Evolutionary conservation across 2,329 filamentous ascomycete genomes (phyloP), one percentile per base, ranked within the genome.

Genomic region (Capronia epimyces): DNA sequence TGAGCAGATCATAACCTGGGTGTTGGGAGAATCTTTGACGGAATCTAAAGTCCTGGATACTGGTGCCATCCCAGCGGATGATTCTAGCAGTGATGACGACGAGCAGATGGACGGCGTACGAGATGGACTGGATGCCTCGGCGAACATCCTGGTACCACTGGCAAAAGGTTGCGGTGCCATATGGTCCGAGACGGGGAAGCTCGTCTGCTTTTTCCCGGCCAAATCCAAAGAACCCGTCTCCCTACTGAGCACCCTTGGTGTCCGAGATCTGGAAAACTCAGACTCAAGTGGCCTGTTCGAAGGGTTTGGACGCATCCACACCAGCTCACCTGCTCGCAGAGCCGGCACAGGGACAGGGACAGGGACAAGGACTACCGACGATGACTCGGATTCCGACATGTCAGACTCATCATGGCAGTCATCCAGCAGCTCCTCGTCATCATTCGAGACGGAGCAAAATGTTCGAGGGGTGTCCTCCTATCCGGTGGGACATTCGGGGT

Each of bases 31-130:
- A 57, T 83, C 86, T 57, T 67, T 82, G 6, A 80, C 80, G 47
- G 67, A 68, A 47, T 61, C 71, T 58, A 66, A 70, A 54, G 58
- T 73, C 46, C 71, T 75, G 55, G 68, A 70, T 39, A 66, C 71
- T 12, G 57, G 69, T 49, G 65, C 71, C 43, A 49, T 74, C 31
- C 72, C 68, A 24, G 86, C 87, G 50, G 88, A 93, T 58, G 91
- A 87, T 59, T 96, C 89, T 2, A 94, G 87, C 61, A 85, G 89
- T 56, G 85, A 88, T 53, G 87, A 90, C 58, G 87, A 90, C 50
- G 69, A 71, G 51, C 62, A 64, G 37, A 31, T 60, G 22, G 56
- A 57, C 3, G 49, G 62, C 57, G 45, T 59, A 47, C 43, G 55
- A 60, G 27, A 66, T 20, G 49, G 52, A 21, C 39, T 60, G 7